These are phyloP conservation scores for Acanthochlamys bracteata DNA, from an alignment of 106 monocot species.

Conservation along the genomic window DNA sequence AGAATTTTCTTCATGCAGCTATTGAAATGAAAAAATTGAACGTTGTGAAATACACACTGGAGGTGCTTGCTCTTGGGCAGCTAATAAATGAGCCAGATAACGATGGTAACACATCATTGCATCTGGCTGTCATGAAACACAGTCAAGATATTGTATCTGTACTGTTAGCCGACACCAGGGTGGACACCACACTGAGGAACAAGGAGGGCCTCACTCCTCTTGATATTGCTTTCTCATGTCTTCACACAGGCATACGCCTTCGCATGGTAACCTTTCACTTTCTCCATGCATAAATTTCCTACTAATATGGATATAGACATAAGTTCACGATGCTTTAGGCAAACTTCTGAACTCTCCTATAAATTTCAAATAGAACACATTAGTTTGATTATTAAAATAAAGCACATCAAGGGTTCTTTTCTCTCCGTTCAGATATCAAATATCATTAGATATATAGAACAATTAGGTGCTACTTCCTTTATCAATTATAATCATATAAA, in stretches of 20 bases:
- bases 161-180: background rate
- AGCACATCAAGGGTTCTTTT: too few relatives aligned
- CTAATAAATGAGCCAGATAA: background rate
- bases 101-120: background rate
- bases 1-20: slow-evolving; percentile 47
- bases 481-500: too few relatives aligned
- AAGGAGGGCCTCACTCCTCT: background rate
- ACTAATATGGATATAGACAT: background rate
- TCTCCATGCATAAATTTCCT: background rate
- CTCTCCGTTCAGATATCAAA: too few relatives aligned
- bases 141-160: background rate
- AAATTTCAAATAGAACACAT: too few relatives aligned
- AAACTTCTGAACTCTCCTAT: too few relatives aligned
- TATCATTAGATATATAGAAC: too few relatives aligned
- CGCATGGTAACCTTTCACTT: slow-evolving; percentile 7
- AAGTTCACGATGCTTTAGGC: background rate
- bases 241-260: slow-evolving; percentile 13
- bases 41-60: slow-evolving; percentile 18
- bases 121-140: background rate
- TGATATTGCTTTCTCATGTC: slow-evolving; percentile 7
- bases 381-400: too few relatives aligned
- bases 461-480: too few relatives aligned
- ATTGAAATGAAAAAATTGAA: slow-evolving; percentile 10
- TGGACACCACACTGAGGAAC: background rate
- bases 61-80: background rate